Evolutionary conservation across 805 yeast species (phyloP).

Genomic region (Scheffersomyces ergatensis): DNA sequence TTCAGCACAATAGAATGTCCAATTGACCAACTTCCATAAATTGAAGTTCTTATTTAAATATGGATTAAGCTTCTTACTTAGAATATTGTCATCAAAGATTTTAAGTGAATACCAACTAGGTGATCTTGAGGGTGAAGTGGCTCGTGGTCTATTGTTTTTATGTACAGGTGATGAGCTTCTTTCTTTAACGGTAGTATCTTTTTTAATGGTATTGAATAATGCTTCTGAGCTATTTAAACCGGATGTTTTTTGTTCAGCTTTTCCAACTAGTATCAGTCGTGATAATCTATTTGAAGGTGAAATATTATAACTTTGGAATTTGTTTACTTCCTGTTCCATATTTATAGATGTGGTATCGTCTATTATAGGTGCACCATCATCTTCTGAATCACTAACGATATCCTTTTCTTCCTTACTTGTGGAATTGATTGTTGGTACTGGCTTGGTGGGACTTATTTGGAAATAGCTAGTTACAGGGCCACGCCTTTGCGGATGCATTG

Average conservation of each 20-base stretch:
- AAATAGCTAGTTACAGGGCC: too few species aligned
- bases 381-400: background rate
- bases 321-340: constrained; percentile 17
- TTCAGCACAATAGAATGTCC: constrained; percentile 38
- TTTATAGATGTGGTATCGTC: too few species aligned
- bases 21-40: constrained; percentile 30
- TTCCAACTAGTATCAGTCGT: background rate
- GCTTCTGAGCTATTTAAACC: constrained; percentile 3
- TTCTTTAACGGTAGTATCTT: background rate
- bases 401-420: background rate
- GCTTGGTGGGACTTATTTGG: background rate
- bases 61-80: constrained; percentile 22
- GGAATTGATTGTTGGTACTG: background rate
- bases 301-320: constrained; percentile 12
- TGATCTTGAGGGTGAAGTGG: background rate
- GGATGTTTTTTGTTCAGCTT: background rate
- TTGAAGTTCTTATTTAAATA: constrained; percentile 13
- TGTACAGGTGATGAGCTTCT: too few species aligned
- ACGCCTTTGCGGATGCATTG: too few species aligned
- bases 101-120: background rate
- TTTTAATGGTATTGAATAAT: constrained; percentile 15
- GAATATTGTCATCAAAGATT: constrained; percentile 30
- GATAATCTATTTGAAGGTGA: constrained; percentile 2
- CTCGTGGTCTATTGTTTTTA: background rate
- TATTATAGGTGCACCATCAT: too few species aligned